Conservation (phyloP, 768 basidiomycete species). For the Candolleomyces eurysporus region DNA sequence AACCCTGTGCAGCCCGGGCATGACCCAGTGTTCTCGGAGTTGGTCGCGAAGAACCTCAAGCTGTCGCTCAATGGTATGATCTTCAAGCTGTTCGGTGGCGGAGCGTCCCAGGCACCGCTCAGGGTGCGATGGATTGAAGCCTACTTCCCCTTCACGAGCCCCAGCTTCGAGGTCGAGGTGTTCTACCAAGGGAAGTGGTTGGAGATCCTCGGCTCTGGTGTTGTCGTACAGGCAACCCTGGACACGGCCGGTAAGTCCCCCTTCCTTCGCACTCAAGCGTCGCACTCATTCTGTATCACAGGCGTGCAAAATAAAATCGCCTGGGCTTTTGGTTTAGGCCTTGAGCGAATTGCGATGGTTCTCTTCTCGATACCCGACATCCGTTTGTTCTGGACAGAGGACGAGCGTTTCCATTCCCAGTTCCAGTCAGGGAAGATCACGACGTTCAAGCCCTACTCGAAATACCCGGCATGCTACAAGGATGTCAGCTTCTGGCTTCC, state of each 20-base stretch:
- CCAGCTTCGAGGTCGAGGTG: slow-evolving; percentile 97
- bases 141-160: slow-evolving; percentile 96
- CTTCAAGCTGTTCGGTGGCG: slow-evolving; percentile 73
- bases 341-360: slow-evolving; percentile 98
- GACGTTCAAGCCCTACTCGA: slow-evolving; percentile 88
- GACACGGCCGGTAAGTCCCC: slow-evolving; percentile 73
- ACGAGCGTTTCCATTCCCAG: slow-evolving; percentile 83
- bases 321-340: slow-evolving; percentile 97
- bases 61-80: slow-evolving; percentile 85
- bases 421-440: slow-evolving; percentile 76
- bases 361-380: slow-evolving; percentile 97
- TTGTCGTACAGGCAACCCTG: slow-evolving; percentile 85
- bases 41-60: slow-evolving; percentile 85
- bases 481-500: slow-evolving; percentile 95
- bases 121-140: slow-evolving; percentile 96
- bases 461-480: slow-evolving; percentile 90
- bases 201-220: slow-evolving; percentile 92
- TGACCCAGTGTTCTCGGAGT: slow-evolving; percentile 66
- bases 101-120: slow-evolving; percentile 65
- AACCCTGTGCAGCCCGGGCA: slow-evolving; percentile 85
- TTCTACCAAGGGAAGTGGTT: slow-evolving; percentile 96
- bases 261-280: slow-evolving; percentile 17
- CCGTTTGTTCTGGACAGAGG: slow-evolving; percentile 94
- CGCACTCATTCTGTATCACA: slow-evolving; percentile 23
- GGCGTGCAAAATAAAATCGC: slow-evolving; percentile 83